phyloP scores from a whole-genome alignment of 768 basidiomycete species.

The Auriscalpium vulgare region DNA sequence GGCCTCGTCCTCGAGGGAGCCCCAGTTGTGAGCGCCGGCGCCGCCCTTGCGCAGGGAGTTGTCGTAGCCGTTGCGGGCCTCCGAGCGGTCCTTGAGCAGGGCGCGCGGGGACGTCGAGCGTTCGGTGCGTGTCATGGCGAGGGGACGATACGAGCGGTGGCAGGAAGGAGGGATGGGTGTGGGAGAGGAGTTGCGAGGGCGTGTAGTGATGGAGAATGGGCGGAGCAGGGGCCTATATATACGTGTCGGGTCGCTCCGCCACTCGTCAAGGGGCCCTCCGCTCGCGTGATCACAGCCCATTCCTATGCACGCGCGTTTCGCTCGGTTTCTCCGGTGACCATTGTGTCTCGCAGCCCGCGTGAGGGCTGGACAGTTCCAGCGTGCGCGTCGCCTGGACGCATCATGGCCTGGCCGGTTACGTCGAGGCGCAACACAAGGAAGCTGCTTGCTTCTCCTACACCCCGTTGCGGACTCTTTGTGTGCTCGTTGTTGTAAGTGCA shows the following conservation, averaged over 20 bases:
- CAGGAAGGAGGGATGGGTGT: neutral
- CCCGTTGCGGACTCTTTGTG: too few relatives aligned
- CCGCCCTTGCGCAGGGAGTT: constrained; percentile 70
- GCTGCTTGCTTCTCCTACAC: too few relatives aligned
- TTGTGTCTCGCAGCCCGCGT: neutral
- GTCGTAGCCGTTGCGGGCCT: constrained; percentile 71
- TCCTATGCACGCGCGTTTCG: neutral
- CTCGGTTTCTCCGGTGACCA: neutral
- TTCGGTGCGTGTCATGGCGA: constrained; percentile 72
- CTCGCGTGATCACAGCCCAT: constrained; percentile 14
- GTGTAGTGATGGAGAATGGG: neutral
- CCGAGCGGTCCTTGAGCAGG: constrained; percentile 67
- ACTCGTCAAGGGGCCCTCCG: constrained; percentile 1
- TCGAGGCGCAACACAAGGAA: neutral
- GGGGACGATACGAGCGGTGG: neutral
- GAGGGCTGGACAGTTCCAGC: constrained; percentile 1
- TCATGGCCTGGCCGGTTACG: neutral
- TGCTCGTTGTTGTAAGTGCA: neutral
- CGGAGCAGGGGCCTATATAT: constrained; percentile 3
- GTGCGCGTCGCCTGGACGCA: constrained; percentile 3
- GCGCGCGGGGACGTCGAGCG: constrained; percentile 68
- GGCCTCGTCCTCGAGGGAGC: constrained; percentile 53
- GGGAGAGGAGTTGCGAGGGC: neutral
- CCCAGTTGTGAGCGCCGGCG: constrained; percentile 83
- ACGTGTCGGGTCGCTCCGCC: constrained; percentile 2